Base-by-base conservation (phyloP, 331 rosid species). In the Quercus lobata region DNA sequence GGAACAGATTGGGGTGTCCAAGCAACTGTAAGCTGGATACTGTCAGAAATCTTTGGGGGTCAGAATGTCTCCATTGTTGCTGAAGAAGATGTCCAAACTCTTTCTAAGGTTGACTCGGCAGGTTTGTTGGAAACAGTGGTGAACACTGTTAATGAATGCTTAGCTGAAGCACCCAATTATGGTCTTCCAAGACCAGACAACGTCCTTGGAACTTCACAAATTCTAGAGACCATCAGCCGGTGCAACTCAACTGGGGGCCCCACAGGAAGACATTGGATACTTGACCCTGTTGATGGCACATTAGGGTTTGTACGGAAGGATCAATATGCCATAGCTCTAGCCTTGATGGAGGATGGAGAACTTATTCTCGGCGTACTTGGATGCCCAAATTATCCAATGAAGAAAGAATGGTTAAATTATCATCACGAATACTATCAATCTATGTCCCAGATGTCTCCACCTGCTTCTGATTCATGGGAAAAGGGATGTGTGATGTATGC, bases 201-300 rank as follows among this genome's bases (percentile, higher is more conserved):
- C 55, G 73, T 84, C 73, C 97, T 93, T 24, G 73, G 80, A 70
- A 75, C 84, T 76, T 81, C 90, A 61, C 92, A 91, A 71, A 91
- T 96, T 83, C 94, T 96, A 15, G 89, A 93, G 82, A 93, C 90
- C 74, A 91, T 96, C 74, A 53, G 97, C 69, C 92, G 88, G 29
- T 96, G 99, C 82, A 93, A 88, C 88, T 91, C 99, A 35, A 85
- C 60, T 27, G 96, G 97, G 9, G 99, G 97, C 46, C 75, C 94
- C 2, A 73, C 65, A 1, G 92, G 96, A 75, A 88, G 96, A 87
- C 91, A 90, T 84, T 96, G 99, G 99, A 89, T 88, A 3, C 94
- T 96, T 57, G 97, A 93, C 85, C 99, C 99, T 41, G 98, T 95
- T 58, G 99, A 95, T 87, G 99, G 98, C 72, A 95, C 97, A 2